A percentile compares a stretch with the other conserved stretches of the same genome.
These are phyloP conservation scores for Leccinum variicolor DNA, from an alignment of 768 basidiomycete species.

Conservation along the genomic window DNA sequence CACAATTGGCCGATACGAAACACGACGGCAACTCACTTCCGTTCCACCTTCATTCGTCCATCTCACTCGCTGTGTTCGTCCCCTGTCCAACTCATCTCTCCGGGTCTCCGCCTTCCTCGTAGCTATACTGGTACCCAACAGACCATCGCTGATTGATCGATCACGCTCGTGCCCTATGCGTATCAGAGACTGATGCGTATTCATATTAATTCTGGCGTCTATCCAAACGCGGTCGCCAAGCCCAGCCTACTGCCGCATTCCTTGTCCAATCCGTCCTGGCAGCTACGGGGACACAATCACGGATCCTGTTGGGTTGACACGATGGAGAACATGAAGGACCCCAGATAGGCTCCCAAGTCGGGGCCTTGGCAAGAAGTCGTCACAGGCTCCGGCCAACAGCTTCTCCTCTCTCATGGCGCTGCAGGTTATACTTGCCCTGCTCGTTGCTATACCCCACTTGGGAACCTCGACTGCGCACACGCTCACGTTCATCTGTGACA, in stretches of 20 bases:
- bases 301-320: not conserved
- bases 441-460: constrained; percentile 23
- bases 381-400: constrained; percentile 1
- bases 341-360: constrained; percentile 6
- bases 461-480: constrained; percentile 16
- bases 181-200: constrained; percentile 10
- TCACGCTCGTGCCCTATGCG: constrained; percentile 2
- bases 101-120: not conserved
- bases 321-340: constrained; percentile 9
- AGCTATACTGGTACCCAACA: not conserved
- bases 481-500: constrained; percentile 21
- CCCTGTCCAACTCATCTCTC: not conserved
- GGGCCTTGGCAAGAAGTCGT: constrained; percentile 5
- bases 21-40: constrained; percentile 4
- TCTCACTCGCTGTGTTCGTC: not conserved
- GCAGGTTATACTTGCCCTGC: constrained; percentile 12
- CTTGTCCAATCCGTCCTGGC: constrained; percentile 13
- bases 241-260: constrained; percentile 21
- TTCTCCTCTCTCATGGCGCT: constrained; percentile 24
- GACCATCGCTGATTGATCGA: constrained; percentile 16
- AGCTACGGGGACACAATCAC: constrained; percentile 15
- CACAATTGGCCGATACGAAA: constrained; percentile 21
- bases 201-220: constrained; percentile 2
- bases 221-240: constrained; percentile 20
- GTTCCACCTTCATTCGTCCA: constrained; percentile 2